Conservation (phyloP, 306 rosid species). For the Malus sylvestris region DNA sequence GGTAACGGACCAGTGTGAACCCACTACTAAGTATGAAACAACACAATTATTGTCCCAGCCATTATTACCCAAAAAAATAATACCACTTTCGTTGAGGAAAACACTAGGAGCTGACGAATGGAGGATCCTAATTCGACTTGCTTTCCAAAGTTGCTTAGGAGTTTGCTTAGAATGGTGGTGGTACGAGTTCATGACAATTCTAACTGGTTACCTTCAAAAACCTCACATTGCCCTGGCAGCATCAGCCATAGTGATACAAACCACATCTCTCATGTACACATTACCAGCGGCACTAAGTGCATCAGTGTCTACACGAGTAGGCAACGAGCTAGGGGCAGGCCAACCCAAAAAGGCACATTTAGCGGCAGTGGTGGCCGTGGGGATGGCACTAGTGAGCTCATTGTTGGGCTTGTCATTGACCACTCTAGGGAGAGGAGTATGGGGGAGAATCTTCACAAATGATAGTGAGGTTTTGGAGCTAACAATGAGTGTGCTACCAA, state of each 20-base stretch:
- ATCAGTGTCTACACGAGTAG: conserved; percentile 23
- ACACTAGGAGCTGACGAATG: conserved; percentile 13
- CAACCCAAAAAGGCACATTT: conserved; percentile 17
- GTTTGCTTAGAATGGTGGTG: conserved; percentile 98
- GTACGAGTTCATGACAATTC: conserved; percentile 29
- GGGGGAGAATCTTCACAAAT: conserved; percentile 25
- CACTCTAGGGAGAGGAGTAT: conserved; percentile 18
- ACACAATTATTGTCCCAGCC: neutral
- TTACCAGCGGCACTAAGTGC: conserved; percentile 23
- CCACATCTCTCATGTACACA: conserved; percentile 32
- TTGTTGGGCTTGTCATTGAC: conserved; percentile 16
- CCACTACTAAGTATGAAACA: conserved; percentile 11
- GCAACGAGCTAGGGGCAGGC: conserved; percentile 31
- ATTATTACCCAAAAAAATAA: neutral
- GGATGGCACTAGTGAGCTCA: conserved; percentile 9
- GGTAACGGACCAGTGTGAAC: neutral
- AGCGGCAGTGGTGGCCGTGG: conserved; percentile 12
- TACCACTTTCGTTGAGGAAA: neutral
- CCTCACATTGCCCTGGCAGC: conserved; percentile 24
- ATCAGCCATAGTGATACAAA: conserved; percentile 34
- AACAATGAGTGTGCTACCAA: conserved; percentile 16
- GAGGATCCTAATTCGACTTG: conserved; percentile 44
- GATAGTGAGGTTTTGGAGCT: conserved; percentile 24
- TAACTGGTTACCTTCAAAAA: conserved; percentile 22
- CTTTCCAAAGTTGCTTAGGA: conserved; percentile 61